These are phyloP conservation scores for Colletotrichum sp. DNA, from an alignment of 2,329 filamentous ascomycete genomes.

Conservation along the genomic window DNA sequence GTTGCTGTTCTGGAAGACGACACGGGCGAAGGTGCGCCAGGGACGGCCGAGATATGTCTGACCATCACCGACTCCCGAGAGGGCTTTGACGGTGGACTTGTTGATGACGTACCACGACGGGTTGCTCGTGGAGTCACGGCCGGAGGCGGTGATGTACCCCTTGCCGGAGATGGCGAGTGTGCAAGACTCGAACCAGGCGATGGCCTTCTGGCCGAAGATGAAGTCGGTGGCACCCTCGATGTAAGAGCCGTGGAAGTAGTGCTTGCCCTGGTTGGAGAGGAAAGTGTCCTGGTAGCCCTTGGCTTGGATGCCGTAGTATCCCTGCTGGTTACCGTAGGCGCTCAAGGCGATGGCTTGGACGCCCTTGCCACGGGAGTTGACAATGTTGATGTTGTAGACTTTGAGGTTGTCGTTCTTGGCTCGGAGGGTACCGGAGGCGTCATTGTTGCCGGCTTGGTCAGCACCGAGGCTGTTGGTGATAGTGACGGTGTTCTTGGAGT, in stretches of 20 bases:
- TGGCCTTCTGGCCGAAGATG: conserved; percentile 61
- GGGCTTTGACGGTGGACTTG: conserved; percentile 44
- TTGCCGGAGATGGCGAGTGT: conserved; percentile 50
- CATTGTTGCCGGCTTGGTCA: conserved; percentile 45
- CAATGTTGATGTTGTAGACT: conserved; percentile 63
- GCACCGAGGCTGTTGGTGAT: conserved; percentile 43
- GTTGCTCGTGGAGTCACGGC: conserved; percentile 39
- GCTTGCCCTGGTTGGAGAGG: conserved; percentile 51
- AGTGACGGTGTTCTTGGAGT: conserved; percentile 55
- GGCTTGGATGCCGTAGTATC: conserved; percentile 59
- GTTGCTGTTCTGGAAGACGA: conserved; percentile 52
- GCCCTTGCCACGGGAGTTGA: conserved; percentile 51
- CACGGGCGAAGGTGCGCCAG: conserved; percentile 50
- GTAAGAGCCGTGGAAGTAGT: conserved; percentile 57
- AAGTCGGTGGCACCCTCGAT: conserved; percentile 64
- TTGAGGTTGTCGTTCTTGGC: conserved; percentile 48
- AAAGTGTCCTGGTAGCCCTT: conserved; percentile 62
- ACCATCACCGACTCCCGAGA: conserved; percentile 38
- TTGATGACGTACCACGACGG: conserved; percentile 52
- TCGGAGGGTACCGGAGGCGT: conserved; percentile 38
- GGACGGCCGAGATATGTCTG: conserved; percentile 53
- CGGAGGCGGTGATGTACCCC: conserved; percentile 49
- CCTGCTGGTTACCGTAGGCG: conserved; percentile 36
- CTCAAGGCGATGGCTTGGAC: conserved; percentile 59
- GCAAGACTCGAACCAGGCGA: conserved; percentile 57